These are phyloP conservation scores for Collybia sp. DNA, from an alignment of 768 basidiomycete species.

Conservation along the genomic window DNA sequence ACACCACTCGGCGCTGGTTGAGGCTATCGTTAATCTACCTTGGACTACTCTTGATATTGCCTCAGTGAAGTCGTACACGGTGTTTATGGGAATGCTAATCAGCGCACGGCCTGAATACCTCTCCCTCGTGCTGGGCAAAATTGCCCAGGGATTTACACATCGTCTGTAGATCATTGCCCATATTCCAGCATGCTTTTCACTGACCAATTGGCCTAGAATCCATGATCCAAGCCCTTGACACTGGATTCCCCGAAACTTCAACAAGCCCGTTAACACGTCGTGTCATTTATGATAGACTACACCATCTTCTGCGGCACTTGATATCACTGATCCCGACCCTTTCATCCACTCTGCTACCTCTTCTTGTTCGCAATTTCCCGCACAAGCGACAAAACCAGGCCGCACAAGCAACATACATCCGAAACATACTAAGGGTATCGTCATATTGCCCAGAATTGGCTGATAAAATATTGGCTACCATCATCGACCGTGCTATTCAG, in stretches of 20 bases:
- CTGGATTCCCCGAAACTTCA: slow-evolving; percentile 58
- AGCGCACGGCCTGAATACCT: slow-evolving; percentile 92
- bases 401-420: slow-evolving; percentile 83
- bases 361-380: slow-evolving; percentile 83
- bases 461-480: slow-evolving; percentile 79
- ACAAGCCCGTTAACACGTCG: slow-evolving; percentile 73
- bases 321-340: slow-evolving; percentile 89
- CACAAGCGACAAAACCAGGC: slow-evolving; percentile 85
- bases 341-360: slow-evolving; percentile 79
- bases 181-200: slow-evolving; percentile 1
- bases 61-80: slow-evolving; percentile 85
- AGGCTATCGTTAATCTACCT: slow-evolving; percentile 82
- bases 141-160: slow-evolving; percentile 83
- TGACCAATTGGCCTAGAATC: slow-evolving; percentile 48
- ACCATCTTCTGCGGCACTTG: slow-evolving; percentile 82
- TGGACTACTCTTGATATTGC: slow-evolving; percentile 89
- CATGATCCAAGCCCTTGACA: slow-evolving; percentile 57
- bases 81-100: slow-evolving; percentile 88
- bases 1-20: slow-evolving; percentile 72
- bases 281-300: slow-evolving; percentile 80
- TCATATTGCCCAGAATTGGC: slow-evolving; percentile 86
- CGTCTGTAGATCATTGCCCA: slow-evolving; percentile 48
- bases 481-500: slow-evolving; percentile 91
- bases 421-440: slow-evolving; percentile 79
- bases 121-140: slow-evolving; percentile 74